Percentiles rank a stretch among this genome's conserved stretches.
phyloP scores from a whole-genome alignment of 2,329 filamentous ascomycete genomes.

The Trichoderma simmonsii region DNA sequence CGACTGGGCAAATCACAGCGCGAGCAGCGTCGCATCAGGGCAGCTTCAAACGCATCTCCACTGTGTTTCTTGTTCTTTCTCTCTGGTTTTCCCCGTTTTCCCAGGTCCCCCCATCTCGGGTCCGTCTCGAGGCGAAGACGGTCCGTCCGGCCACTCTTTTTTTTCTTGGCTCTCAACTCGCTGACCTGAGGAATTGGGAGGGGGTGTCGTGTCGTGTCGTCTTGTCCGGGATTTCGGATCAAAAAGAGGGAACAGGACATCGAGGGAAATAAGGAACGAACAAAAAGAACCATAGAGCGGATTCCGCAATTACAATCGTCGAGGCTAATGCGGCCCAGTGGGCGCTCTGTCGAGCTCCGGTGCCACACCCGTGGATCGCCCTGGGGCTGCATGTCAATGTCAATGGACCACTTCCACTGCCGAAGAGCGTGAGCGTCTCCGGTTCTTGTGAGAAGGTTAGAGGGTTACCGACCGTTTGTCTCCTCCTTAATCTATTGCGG shows the following conservation, averaged over 20 bases:
- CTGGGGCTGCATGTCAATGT: conserved; percentile 7
- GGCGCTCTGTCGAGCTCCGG: conserved; percentile 6
- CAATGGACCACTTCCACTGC: conserved; percentile 2
- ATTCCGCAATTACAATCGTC: conserved; percentile 5
- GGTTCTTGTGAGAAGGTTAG: neutral
- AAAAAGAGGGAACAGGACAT: neutral
- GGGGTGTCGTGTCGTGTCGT: neutral
- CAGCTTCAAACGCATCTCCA: conserved; percentile 12
- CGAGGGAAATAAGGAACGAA: neutral
- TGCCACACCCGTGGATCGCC: conserved; percentile 15
- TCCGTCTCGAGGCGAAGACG: neutral
- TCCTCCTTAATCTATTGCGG: conserved; percentile 17
- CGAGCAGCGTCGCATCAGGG: conserved; percentile 1
- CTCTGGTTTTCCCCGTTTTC: neutral
- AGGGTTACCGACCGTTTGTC: conserved; percentile 6
- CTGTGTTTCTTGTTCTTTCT: neutral
- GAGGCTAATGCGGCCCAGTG: conserved; percentile 2
- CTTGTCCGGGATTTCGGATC: neutral
- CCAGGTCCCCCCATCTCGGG: neutral
- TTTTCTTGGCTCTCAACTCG: neutral
- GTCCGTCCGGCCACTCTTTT: neutral
- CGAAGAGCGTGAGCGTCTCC: neutral
- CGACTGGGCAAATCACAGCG: conserved; percentile 6
- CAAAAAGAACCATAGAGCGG: neutral
- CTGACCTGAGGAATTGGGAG: neutral